Base-by-base conservation (phyloP, 1,284 basidiomycete genomes). In the Vanrija sp. region DNA sequence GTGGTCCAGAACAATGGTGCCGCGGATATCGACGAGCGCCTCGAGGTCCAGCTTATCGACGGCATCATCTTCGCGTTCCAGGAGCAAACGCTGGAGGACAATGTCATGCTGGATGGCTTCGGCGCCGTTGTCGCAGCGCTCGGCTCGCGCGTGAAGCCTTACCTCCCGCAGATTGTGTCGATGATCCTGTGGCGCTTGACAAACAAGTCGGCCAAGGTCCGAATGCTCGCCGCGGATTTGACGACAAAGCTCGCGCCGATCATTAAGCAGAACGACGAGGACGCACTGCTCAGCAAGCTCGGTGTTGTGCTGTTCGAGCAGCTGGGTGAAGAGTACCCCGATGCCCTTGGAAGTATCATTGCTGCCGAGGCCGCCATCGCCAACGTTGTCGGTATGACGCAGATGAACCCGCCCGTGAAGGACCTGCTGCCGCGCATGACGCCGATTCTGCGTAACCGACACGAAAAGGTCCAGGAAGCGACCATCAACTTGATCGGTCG, bases 51-150 rank as follows among this genome's bases (percentile, higher is more conserved):
- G 55, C 84, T 99, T 14, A 89, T 98, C 34, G 96, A 99, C 70
- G 95, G 96, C 46, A 95, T 98, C 76, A 98, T 98, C 78, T 98
- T 95, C 73, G 88, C 96, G 6, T 98, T 98, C 88, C 95, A 98
- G 77, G 95, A 98, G 79, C 96, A 98, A 78, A 98, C 94, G 0
- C 88, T 93, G 3, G 96, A 98, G 74, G 96, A 99, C 73, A 91
- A 93, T 66, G 91, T 98, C 73, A 98, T 98, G 95, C 81, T 99
- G 55, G 95, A 99, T 63, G 95, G 96, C 23, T 98, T 98, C 62
- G 94, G 93, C 28, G 95, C 92, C 0, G 91, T 98, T 46, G 92
- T 98, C 64, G 94, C 94, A 61, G 93, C 95, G 12, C 85, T 99
- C 79, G 91, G 93, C 50, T 90, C 94, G 61, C 90, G 94, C n/a